A percentile compares a stretch with the other conserved stretches of the same genome.
phyloP scores from a whole-genome alignment of 768 basidiomycete species.

The Chalciporus piperatus region DNA sequence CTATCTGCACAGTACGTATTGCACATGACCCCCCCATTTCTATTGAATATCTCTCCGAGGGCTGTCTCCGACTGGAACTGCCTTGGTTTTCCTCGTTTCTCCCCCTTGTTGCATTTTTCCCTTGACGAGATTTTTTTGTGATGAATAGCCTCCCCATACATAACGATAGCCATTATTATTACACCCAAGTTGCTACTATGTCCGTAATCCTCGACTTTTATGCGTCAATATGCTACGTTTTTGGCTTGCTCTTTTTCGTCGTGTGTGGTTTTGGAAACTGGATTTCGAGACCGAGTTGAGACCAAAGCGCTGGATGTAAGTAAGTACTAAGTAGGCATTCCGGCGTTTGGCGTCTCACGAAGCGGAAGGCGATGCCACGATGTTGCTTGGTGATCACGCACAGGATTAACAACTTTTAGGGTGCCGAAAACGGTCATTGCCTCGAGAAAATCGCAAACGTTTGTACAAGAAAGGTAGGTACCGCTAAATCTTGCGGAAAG shows the following conservation, averaged over 20 bases:
- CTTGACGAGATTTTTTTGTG: conserved; percentile 13
- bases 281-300: no score
- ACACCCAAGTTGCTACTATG: conserved; percentile 16
- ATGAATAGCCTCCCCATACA: conserved; percentile 10
- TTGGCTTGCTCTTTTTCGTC: not conserved
- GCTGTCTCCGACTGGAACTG: not conserved
- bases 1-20: conserved; percentile 26
- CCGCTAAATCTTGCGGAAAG: no score
- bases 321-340: no score
- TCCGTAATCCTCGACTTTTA: conserved; percentile 14
- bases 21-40: conserved; percentile 29
- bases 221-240: conserved; percentile 13
- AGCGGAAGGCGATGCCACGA: no score
- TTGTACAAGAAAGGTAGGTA: no score
- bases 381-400: no score
- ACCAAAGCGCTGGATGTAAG: no score
- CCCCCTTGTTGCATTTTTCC: conserved; percentile 3
- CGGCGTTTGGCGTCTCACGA: no score
- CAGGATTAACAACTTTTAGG: no score
- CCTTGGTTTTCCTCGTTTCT: not conserved
- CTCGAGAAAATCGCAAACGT: no score
- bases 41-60: conserved; percentile 21
- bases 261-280: not conserved
- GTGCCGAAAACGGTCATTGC: no score
- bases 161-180: conserved; percentile 22